A percentile compares a stretch with the other conserved stretches of the same genome.
phyloP scores from a whole-genome alignment of 257 asterid species.

The Asclepias syriaca region DNA sequence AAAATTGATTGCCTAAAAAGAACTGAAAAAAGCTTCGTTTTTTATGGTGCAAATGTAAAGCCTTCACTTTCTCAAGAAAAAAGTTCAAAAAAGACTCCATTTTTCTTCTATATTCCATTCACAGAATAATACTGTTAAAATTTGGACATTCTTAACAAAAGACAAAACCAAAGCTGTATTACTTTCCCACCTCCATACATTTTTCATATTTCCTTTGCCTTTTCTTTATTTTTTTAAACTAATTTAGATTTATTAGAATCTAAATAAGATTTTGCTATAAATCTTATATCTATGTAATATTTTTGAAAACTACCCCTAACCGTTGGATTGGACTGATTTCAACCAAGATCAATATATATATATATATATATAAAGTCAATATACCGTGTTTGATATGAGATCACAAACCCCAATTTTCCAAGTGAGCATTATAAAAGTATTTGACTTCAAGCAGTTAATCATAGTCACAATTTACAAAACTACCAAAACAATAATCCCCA shows the following conservation, averaged over 20 bases:
- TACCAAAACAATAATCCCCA: too few relatives aligned
- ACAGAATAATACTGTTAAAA: too few relatives aligned
- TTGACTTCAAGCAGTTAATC: background rate
- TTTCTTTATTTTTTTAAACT: too few relatives aligned
- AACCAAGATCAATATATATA: background rate
- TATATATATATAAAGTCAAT: too few relatives aligned
- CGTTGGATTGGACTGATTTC: background rate
- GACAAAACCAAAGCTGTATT: background rate
- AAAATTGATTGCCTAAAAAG: too few relatives aligned
- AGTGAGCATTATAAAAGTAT: background rate
- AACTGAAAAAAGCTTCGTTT: slow-evolving; percentile 1
- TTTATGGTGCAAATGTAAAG: slow-evolving; percentile 10
- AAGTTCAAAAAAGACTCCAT: background rate
- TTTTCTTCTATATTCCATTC: too few relatives aligned
- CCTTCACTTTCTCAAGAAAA: slow-evolving; percentile 19
- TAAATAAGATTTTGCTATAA: too few relatives aligned
- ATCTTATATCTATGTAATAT: too few relatives aligned
- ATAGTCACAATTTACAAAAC: background rate
- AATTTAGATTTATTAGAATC: too few relatives aligned
- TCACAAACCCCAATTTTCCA: background rate
- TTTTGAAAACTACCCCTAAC: too few relatives aligned
- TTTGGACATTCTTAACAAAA: too few relatives aligned
- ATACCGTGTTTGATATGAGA: background rate
- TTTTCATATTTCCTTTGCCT: background rate
- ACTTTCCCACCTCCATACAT: background rate